Percentiles rank a stretch among this genome's conserved stretches.
Evolutionary conservation across 768 basidiomycete species (phyloP).

Genomic region (Solioccasus polychromus): DNA sequence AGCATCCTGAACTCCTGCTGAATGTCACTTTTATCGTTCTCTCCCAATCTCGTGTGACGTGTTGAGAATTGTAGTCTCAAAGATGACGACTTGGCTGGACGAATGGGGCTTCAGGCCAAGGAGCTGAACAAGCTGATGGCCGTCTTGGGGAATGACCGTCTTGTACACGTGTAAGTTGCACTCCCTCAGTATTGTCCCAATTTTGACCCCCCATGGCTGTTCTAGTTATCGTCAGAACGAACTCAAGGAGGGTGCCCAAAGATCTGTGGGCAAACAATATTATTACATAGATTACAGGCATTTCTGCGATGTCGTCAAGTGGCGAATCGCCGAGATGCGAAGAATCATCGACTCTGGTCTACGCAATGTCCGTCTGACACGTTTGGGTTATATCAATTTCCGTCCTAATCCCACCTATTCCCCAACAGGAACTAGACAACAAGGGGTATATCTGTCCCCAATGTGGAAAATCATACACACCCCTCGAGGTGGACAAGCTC

Average conservation of each 20-base stretch:
- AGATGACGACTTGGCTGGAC: slow-evolving; percentile 89
- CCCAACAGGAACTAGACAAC: slow-evolving; percentile 82
- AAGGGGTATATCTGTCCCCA: slow-evolving; percentile 96
- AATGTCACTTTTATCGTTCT: slow-evolving; percentile 11
- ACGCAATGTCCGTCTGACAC: slow-evolving; percentile 63
- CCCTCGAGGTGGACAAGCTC: slow-evolving; percentile 81
- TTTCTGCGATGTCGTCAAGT: slow-evolving; percentile 97
- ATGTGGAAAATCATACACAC: slow-evolving; percentile 80
- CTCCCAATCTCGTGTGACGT: slow-evolving; percentile 14
- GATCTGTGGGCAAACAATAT: slow-evolving; percentile 86
- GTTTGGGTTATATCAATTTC: background rate
- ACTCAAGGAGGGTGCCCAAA: slow-evolving; percentile 84
- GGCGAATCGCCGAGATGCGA: slow-evolving; percentile 92
- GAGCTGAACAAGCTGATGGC: slow-evolving; percentile 90
- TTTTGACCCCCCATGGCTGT: slow-evolving; percentile 2
- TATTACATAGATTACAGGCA: slow-evolving; percentile 95
- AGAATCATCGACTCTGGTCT: slow-evolving; percentile 84
- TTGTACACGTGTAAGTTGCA: slow-evolving; percentile 69
- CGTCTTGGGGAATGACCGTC: slow-evolving; percentile 69
- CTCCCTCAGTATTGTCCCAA: background rate
- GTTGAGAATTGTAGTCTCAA: slow-evolving; percentile 60
- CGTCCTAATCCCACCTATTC: background rate
- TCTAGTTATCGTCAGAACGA: slow-evolving; percentile 86
- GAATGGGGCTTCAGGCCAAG: slow-evolving; percentile 86
- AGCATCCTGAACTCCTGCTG: slow-evolving; percentile 17